Percentiles rank a stretch among this genome's conserved stretches.
These are phyloP conservation scores for Sporothrix luriei DNA, from an alignment of 2,329 filamentous ascomycete species.

Conservation along the genomic window DNA sequence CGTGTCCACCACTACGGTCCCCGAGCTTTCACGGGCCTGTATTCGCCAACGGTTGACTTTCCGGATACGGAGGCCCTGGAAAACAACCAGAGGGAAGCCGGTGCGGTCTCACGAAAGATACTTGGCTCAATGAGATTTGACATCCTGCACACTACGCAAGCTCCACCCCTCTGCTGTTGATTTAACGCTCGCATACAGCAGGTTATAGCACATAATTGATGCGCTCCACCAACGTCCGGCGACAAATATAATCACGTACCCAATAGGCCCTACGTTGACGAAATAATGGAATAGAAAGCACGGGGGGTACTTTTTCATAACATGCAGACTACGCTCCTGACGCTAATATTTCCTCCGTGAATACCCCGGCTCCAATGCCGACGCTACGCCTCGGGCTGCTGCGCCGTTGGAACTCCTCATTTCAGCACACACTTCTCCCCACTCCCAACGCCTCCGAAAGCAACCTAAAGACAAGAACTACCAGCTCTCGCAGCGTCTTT, in stretches of 20 bases:
- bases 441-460: background rate
- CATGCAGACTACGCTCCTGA: background rate
- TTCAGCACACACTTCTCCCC: too few relatives aligned
- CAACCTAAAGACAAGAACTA: too few relatives aligned
- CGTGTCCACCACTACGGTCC: background rate
- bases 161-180: background rate
- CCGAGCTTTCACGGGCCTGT: background rate
- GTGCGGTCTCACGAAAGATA: background rate
- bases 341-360: background rate
- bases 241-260: background rate
- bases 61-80: background rate
- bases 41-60: background rate
- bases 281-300: background rate
- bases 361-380: background rate
- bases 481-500: background rate
- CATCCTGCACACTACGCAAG: background rate
- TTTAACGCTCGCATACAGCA: too few relatives aligned
- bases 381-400: background rate
- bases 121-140: background rate
- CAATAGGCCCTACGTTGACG: background rate
- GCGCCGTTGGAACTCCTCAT: background rate
- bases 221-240: background rate
- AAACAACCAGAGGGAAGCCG: background rate
- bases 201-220: too few relatives aligned
- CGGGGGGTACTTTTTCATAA: background rate